Evolutionary conservation across 1,284 basidiomycete genomes (phyloP).

Genomic region (Rugosomyces carneus): DNA sequence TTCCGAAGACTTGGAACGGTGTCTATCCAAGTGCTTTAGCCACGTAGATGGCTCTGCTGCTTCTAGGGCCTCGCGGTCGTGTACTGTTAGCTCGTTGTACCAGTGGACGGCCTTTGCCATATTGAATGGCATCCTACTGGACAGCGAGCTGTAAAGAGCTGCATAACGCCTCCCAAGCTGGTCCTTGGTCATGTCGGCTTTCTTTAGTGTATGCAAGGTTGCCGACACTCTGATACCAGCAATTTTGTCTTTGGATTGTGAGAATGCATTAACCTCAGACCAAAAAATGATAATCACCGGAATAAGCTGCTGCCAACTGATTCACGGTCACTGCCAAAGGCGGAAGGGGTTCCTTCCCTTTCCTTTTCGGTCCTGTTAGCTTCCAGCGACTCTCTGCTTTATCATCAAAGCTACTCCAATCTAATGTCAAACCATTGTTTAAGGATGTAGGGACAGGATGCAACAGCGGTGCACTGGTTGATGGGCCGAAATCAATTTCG

Average conservation of each 20-base stretch:
- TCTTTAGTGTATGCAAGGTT: conserved; percentile 49
- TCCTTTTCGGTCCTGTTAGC: conserved; percentile 51
- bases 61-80: conserved; percentile 44
- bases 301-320: conserved; percentile 44
- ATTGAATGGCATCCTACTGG: conserved; percentile 33
- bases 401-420: conserved; percentile 61
- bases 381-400: conserved; percentile 55
- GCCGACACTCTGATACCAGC: conserved; percentile 43
- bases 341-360: conserved; percentile 45
- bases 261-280: conserved; percentile 3
- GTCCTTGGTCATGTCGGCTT: conserved; percentile 59
- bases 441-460: conserved; percentile 55
- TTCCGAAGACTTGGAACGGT: conserved; percentile 22
- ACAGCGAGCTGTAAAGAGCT: conserved; percentile 38
- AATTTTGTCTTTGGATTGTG: conserved; percentile 44
- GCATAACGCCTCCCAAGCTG: conserved; percentile 61
- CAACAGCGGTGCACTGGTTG: conserved; percentile 32
- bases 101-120: conserved; percentile 49
- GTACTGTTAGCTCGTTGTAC: conserved; percentile 43
- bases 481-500: conserved; percentile 71
- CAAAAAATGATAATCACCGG: conserved; percentile 29
- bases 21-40: conserved; percentile 58
- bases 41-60: conserved; percentile 63
- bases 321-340: conserved; percentile 39
- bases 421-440: conserved; percentile 61